These are phyloP conservation scores for Chalaropsis ovoidea DNA, from an alignment of 2,329 filamentous ascomycete genomes.

Conservation along the genomic window DNA sequence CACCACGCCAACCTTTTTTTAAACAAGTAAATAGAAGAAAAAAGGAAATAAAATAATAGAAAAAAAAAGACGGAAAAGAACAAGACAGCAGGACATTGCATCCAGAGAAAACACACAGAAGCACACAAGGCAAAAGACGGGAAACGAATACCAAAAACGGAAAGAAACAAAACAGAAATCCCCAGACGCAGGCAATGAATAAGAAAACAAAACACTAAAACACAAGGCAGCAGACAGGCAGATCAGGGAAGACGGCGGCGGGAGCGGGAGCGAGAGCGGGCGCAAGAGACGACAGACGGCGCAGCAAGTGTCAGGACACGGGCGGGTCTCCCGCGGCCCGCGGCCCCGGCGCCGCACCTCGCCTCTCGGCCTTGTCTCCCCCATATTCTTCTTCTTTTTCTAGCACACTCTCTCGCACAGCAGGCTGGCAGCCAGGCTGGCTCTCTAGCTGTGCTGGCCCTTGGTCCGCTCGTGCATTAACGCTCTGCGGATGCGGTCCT, in stretches of 20 bases:
- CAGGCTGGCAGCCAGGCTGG: background rate
- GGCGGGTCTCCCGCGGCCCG: no score
- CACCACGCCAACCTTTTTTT: no score
- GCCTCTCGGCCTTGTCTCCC: background rate
- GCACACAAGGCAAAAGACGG: background rate
- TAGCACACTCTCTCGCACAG: no score
- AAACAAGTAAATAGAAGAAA: background rate
- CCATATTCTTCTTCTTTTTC: background rate
- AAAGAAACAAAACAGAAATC: conserved; percentile 10
- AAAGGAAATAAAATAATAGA: background rate
- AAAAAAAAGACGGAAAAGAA: background rate
- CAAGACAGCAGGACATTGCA: background rate
- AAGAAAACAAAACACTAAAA: conserved; percentile 8
- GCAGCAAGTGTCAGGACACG: no score
- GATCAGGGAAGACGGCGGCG: background rate
- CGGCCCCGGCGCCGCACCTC: no score
- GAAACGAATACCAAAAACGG: background rate
- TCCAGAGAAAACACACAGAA: conserved; percentile 4
- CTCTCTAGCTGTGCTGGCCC: conserved; percentile 37
- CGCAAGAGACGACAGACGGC: background rate
- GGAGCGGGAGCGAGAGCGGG: background rate
- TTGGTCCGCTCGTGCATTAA: conserved; percentile 55
- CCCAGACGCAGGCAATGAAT: background rate
- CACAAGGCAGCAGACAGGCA: background rate
- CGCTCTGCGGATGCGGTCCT: conserved; percentile 57